Evolutionary conservation across 495 filamentous ascomycete species (phyloP), one percentile per base, ranked within the genome.

Genomic region (Annulohypoxylon bovei): DNA sequence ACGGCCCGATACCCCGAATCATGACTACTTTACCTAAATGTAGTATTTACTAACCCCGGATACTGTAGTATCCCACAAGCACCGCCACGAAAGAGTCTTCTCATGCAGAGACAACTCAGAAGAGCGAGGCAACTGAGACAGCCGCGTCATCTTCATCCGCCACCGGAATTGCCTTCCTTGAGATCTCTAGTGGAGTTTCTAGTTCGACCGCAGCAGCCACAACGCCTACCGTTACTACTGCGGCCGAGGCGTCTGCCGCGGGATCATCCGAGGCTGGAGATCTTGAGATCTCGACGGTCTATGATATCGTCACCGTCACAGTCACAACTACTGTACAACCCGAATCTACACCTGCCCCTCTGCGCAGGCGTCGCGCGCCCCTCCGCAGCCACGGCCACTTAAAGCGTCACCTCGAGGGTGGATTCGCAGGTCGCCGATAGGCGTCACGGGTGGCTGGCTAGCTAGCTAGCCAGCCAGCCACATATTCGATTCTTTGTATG

Each of bases 281-380:
- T 63, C 47, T 79, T 55, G 25, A 82, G 60, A 68, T 78, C 55
- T 86, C 83, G 76, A 91, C 88, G 4, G 80, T 90, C 50, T 84
- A 83, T 70, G 83, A 80, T 62, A 83, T 86, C 66, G 76, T 86
- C 23, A 81, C 83, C 62, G 84, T 84, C 67, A 86, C 83, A 71
- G 71, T 70, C 32, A 73, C 71, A 28, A 74, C 72, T 49, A 75
- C 70, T 30, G 50, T 67, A 14, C 7, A 25, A 22, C 59, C 75
- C 4, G 71, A 54, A 27, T 7, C 52, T 23, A 74, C 42, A 18
- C 40, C 75, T 5, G 46, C 62, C 14, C 50, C 46, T 40, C 37
- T 33, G 14, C 55, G 53, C 22, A 42, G 62, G 37, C 72, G 75
- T 9, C 69, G 61, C 32, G 75, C 67, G 1, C 71, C 74, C 12